Conservation (phyloP, 2,329 filamentous ascomycete species). For the Fusarium sp. region DNA sequence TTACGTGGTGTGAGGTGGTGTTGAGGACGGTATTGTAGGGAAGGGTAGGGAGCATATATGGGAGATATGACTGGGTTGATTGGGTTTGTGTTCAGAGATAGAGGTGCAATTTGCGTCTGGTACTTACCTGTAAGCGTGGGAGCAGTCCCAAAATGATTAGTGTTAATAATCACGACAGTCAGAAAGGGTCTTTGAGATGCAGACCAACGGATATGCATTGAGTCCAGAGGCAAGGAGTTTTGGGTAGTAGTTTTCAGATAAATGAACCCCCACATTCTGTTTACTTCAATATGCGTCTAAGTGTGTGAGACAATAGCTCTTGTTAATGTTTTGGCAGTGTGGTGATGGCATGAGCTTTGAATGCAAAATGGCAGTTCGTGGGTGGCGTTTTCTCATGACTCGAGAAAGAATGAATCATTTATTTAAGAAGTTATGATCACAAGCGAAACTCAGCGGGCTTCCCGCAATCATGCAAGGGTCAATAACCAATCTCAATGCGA, state of each 20-base stretch:
- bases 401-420: not conserved
- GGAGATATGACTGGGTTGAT: not conserved
- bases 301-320: not conserved
- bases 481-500: not conserved
- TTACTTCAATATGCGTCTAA: not conserved
- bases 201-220: constrained; percentile 40
- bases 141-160: constrained; percentile 27
- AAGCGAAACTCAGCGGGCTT: not conserved
- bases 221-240: constrained; percentile 20
- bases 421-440: not conserved
- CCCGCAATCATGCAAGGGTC: not conserved
- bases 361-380: not conserved
- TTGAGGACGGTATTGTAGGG: not conserved
- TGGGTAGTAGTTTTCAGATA: constrained; percentile 21
- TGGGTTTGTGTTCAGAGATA: constrained; percentile 27
- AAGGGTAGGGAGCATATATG: not conserved
- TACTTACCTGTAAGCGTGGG: constrained; percentile 27
- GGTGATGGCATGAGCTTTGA: not conserved
- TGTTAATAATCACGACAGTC: constrained; percentile 17
- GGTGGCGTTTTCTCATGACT: not conserved
- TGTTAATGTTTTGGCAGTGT: not conserved
- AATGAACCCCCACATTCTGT: constrained; percentile 7
- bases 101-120: constrained; percentile 26
- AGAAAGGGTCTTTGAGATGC: constrained; percentile 26
- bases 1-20: constrained; percentile 24